Conservation (phyloP, 2,329 filamentous ascomycete genomes). For the Chrysoporthe deuterocubensis region DNA sequence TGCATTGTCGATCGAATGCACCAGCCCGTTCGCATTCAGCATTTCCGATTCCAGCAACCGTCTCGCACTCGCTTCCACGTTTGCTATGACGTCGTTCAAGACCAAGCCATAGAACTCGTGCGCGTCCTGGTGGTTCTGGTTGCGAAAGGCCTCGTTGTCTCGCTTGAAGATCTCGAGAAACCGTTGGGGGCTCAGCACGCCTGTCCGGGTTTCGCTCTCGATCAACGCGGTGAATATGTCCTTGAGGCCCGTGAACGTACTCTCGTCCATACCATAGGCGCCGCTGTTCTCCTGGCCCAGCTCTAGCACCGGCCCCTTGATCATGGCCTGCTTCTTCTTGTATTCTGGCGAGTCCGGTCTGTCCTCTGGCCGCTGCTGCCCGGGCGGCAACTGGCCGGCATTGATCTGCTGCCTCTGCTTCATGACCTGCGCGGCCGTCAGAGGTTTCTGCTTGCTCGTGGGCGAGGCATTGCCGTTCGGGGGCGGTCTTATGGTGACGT, state of each 20-base stretch:
- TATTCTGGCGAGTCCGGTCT: slow-evolving; percentile 94
- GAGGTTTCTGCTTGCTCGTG: slow-evolving; percentile 54
- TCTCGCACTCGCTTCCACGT: slow-evolving; percentile 86
- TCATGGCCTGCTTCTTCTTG: slow-evolving; percentile 94
- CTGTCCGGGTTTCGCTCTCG: slow-evolving; percentile 78
- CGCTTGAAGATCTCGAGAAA: slow-evolving; percentile 93
- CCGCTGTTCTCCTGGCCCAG: slow-evolving; percentile 79
- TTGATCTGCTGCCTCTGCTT: slow-evolving; percentile 61
- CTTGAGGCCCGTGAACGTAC: slow-evolving; percentile 90
- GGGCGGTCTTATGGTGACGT: slow-evolving; percentile 64
- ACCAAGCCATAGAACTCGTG: slow-evolving; percentile 96
- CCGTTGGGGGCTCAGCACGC: slow-evolving; percentile 87
- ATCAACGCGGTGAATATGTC: slow-evolving; percentile 95
- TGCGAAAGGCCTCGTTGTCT: slow-evolving; percentile 96
- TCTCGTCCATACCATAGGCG: slow-evolving; percentile 91
- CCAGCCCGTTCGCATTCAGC: slow-evolving; percentile 48
- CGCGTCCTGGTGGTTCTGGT: slow-evolving; percentile 96
- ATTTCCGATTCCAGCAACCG: slow-evolving; percentile 58
- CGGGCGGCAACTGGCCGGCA: slow-evolving; percentile 57
- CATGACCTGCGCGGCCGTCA: slow-evolving; percentile 59
- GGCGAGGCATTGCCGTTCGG: slow-evolving; percentile 52
- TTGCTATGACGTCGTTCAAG: slow-evolving; percentile 93
- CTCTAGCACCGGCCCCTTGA: slow-evolving; percentile 52
- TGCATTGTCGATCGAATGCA: slow-evolving; percentile 55
- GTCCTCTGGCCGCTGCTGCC: slow-evolving; percentile 74